These are phyloP conservation scores for Blastocystis sp. DNA, from an alignment of 352 stramenopile species.

Conservation along the genomic window DNA sequence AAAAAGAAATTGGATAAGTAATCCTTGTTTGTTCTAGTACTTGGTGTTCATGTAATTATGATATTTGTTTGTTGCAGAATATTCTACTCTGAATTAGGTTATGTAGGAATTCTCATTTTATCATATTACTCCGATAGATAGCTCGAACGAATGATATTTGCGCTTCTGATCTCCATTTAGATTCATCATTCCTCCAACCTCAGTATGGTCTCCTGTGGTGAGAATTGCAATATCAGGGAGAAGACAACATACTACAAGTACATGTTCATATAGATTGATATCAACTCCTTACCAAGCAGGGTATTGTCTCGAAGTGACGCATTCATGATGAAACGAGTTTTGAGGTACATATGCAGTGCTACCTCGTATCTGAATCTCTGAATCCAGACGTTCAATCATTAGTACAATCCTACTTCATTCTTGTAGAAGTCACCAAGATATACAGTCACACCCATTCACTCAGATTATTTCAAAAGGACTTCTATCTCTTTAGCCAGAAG, in stretches of 20 bases:
- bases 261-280: constrained; percentile 70
- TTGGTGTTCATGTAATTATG: too few species aligned
- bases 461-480: background rate
- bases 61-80: too few species aligned
- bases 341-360: constrained; percentile 84
- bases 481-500: constrained; percentile 64
- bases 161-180: constrained; percentile 86
- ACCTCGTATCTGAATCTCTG: constrained; percentile 71
- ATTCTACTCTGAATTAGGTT: too few species aligned
- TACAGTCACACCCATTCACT: background rate
- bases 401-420: background rate
- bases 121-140: too few species aligned
- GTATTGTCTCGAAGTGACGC: too few species aligned
- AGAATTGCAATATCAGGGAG: constrained; percentile 79
- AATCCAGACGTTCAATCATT: constrained; percentile 57
- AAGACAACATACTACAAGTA: constrained; percentile 71
- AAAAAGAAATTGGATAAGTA: constrained; percentile 32
- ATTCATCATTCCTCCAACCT: constrained; percentile 96
- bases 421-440: background rate
- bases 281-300: constrained; percentile 80
- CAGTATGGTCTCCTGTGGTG: constrained; percentile 81
- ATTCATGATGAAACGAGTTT: constrained; percentile 90
- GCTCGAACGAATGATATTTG: constrained; percentile 73
- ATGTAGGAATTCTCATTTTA: too few species aligned
- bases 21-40: background rate